Percentiles rank a stretch among this genome's conserved stretches.
phyloP scores from a whole-genome alignment of 192 early-diverging fungal genomes.

The Backusella circina region DNA sequence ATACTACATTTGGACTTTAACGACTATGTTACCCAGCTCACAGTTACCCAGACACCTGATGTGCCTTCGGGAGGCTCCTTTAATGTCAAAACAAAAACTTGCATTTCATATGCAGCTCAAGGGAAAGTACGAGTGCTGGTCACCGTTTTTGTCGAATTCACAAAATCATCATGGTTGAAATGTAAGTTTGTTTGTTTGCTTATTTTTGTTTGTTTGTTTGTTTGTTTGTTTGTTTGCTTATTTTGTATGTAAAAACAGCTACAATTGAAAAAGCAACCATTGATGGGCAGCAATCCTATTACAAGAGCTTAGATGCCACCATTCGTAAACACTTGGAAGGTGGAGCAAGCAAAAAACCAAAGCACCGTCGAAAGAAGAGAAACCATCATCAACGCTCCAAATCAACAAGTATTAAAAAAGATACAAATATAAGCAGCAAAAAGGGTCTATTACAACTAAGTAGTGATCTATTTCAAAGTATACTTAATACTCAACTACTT shows the following conservation, averaged over 20 bases:
- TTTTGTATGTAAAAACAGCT: conserved; percentile 12
- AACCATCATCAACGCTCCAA: background rate
- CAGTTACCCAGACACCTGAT: conserved; percentile 53
- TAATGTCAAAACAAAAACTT: conserved; percentile 47
- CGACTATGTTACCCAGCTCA: conserved; percentile 42
- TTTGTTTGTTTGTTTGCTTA: background rate
- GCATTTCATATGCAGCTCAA: conserved; percentile 48
- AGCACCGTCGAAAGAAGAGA: background rate
- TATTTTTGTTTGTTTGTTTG: background rate
- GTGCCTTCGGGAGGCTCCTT: conserved; percentile 53
- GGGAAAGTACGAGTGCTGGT: conserved; percentile 43
- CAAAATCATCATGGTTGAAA: conserved; percentile 51
- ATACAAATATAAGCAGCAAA: background rate
- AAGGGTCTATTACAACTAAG: background rate
- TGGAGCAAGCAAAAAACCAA: background rate
- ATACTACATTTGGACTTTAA: conserved; percentile 45
- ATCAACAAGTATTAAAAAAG: background rate
- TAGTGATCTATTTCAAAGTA: background rate
- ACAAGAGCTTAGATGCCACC: conserved; percentile 36
- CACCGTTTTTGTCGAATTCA: conserved; percentile 47
- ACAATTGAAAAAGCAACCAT: conserved; percentile 37
- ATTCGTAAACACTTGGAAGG: conserved; percentile 42
- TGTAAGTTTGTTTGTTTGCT: conserved; percentile 27
- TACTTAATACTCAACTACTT: background rate
- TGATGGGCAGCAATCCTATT: conserved; percentile 39